Base-by-base conservation (phyloP, 805 yeast species). In the Candida tibetensis region DNA sequence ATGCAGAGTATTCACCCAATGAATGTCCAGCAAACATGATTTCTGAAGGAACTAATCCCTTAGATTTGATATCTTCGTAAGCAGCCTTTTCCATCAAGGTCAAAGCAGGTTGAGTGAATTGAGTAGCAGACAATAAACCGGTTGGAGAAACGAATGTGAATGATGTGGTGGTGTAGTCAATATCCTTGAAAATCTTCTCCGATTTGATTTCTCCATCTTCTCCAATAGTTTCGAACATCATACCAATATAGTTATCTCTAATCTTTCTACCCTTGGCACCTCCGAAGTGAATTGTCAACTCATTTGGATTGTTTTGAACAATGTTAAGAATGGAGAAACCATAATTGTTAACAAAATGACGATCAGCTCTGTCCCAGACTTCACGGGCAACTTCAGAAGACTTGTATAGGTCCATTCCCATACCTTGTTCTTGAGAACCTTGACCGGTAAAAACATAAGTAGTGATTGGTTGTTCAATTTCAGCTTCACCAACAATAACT, bases 391-490 rank as follows among this genome's bases (percentile, higher is more conserved):
- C 96, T 21, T 79, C 89, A 35, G 96, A 85, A 29, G 85, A 76
- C 49, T 81, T 82, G 67, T 93, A 93, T 61, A 93, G 77, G 66
- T 93, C 99, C 99, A 93, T 93, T 76, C 99, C 99, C 99, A 93
- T 93, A 64, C 97, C 97, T 74, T 95, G 99, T 68, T 95, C 99
- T 71, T 93, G 99, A 44, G 99, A 91, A 66, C 99, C 99, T 76
- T 93, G 99, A 61, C 99, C 99, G 49, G 99, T 93, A 72, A 95
- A 93, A 41, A 93, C 95, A 63, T 86, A 93, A 15, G 99, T 85
- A 30, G 98, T 86, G 37, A 83, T 85, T 23, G 99, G 99, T 72
- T 93, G 99, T 55, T 93, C 98, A 57, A 95, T 90, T 72, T 93
- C 99, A 40, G 99, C 99, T 72, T 88, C 95, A 70, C 98, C 99